phyloP scores from a whole-genome alignment of 805 yeast genomes.

The Diddensiella transvaalensis region DNA sequence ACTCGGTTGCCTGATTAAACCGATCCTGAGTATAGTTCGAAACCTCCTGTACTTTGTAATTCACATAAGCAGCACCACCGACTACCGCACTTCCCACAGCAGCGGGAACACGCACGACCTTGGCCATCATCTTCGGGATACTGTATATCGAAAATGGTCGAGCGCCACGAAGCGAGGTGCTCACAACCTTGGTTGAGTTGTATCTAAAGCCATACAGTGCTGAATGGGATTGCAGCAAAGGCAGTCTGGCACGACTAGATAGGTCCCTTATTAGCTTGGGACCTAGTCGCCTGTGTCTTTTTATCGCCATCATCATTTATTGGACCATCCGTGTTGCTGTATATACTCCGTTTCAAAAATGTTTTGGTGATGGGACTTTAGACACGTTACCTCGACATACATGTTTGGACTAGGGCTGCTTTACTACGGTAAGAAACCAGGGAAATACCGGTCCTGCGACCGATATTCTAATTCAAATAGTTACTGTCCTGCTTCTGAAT shows the following conservation, averaged over 20 bases:
- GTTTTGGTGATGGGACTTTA: no score
- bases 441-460: not conserved
- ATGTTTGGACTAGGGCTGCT: conserved; percentile 39
- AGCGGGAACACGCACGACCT: conserved; percentile 49
- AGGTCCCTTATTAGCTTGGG: conserved; percentile 4
- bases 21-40: conserved; percentile 65
- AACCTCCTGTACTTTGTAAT: conserved; percentile 89
- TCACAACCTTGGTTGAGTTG: not conserved
- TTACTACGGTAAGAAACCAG: conserved; percentile 29
- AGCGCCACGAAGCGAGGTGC: not conserved
- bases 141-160: conserved; percentile 16
- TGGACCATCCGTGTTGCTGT: not conserved
- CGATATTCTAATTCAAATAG: conserved; percentile 17
- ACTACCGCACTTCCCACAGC: conserved; percentile 87
- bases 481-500: conserved; percentile 51
- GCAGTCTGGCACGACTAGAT: not conserved
- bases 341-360: no score
- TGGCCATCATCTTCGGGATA: conserved; percentile 23
- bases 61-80: conserved; percentile 91
- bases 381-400: no score
- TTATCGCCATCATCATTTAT: not conserved
- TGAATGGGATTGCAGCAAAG: not conserved
- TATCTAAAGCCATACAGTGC: conserved; percentile 6
- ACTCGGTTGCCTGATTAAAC: conserved; percentile 56
- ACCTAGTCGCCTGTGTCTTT: conserved; percentile 1